Base-by-base conservation (phyloP, 768 basidiomycete genomes). In the Tephrocybe sp. region DNA sequence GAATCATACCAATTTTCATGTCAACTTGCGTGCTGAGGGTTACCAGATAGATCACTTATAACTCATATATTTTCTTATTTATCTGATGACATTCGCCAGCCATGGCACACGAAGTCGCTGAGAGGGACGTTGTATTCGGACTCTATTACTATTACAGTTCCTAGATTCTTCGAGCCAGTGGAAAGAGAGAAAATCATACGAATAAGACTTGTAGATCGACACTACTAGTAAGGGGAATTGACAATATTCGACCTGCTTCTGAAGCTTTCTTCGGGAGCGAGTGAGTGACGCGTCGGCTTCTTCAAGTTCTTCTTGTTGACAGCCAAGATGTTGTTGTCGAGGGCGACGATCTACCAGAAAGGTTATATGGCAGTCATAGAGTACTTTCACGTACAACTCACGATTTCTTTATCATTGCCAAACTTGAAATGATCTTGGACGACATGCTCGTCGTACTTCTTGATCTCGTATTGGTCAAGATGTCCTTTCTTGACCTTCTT, bases 391-490 rank as follows among this genome's bases (percentile, higher is more conserved):
- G 31, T 27, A 42, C 42, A 37, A 44, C 47, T 30, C 25, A 74
- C 89, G 63, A 99, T 97, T 64, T 97, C 87, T 62, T 92, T 90
- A 69, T 98, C 94, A 60, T 95, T 91, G 12, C 94, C 95, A 62
- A 94, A 98, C 70, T 87, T 91, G 83, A 99, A 99, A 69, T 88
- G 91, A 67, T 99, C 97, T 56, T 97, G 94, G 0, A 98, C 94
- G 50, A 98, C 94, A 39, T 80, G 77, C 59, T 95, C 93, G 60
- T 93, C 88, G 64, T 97, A 97, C 65, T 87, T 87, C 79, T 94
- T 94, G 74, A 98, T 94, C 61, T 95, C 92, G 62, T 97, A 98
- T 65, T 88, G 88, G 68, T 93, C 91, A 36, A 88, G 75, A 42
- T 82, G 79, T 46, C 97, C 97, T 68, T 86, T 86, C 78, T 95